Base-by-base conservation (phyloP, 768 basidiomycete species). In the Leccinellum rugosiceps region DNA sequence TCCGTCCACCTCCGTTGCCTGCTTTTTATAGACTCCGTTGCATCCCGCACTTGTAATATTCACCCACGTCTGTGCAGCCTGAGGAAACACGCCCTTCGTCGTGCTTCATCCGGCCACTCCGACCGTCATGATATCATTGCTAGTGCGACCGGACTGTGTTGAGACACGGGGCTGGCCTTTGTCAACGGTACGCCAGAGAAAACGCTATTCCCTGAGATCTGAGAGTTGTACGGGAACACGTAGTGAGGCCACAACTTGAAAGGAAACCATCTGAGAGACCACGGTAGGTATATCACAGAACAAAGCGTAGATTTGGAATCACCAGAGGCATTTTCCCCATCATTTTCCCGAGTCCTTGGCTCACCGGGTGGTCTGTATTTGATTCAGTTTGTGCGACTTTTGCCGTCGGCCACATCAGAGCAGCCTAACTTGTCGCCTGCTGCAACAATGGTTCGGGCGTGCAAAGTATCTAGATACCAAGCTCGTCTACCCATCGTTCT, bases 401-500 rank as follows among this genome's bases (percentile, higher is more conserved):
- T 10, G 23, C 2, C 6, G 23, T 9, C 30, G 21, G 49, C 9
- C 19, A 50, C 9, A 34, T 34, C 10, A 10, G 32, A 50, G 50
- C 9, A 23, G 23, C 21, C n/a, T n/a, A n/a, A n/a, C n/a, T 50
- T 8, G 23, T 21, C 8, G 38, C 32, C 10, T 17, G 11, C 23
- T 23, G 11, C 10, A 4, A 23, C 23, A 23, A 41, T 10, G 34
- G 11, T 26, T 14, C 25, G n/a, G 35, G 26, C 38, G n/a, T 15
- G 51, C 26, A 28, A 50, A 50, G 28, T 55, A 56, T 30, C 70
- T 68, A 83, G 38, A 85, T 73, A 5, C 83, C 83, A 50, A 82
- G 68, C 59, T 78, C 75, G 60, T 85, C 83, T 46, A 85, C 67
- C 84, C 84, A 85, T 38, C 69, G 64, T 62, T 81, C 80, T 30